Evolutionary conservation across 179 eudicot genomes (phyloP).

Genomic region (Silene vulgaris): DNA sequence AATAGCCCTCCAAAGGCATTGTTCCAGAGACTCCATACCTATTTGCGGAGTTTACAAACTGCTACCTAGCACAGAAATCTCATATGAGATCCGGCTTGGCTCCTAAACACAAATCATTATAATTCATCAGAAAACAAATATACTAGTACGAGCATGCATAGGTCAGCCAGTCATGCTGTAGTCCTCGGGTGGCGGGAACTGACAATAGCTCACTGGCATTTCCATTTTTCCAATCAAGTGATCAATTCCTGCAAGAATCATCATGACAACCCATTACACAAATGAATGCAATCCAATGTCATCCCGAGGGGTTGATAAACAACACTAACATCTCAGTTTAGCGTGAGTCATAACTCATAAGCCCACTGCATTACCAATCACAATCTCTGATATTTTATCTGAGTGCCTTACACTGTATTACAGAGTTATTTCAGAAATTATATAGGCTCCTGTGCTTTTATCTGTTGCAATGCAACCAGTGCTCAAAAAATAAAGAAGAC

Average conservation of each 20-base stretch:
- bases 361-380: not conserved
- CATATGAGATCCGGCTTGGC: slow-evolving; percentile 46
- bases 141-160: not conserved
- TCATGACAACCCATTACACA: not conserved
- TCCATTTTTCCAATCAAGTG: slow-evolving; percentile 77
- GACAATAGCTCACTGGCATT: slow-evolving; percentile 52
- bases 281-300: not conserved
- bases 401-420: not conserved
- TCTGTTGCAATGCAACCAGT: not conserved
- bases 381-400: not conserved
- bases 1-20: slow-evolving; percentile 6
- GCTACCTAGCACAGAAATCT: slow-evolving; percentile 46
- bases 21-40: slow-evolving; percentile 15
- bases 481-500: too few species aligned
- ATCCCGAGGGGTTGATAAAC: not conserved
- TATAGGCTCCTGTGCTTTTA: not conserved
- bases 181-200: slow-evolving; percentile 56
- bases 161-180: slow-evolving; percentile 45
- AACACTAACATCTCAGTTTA: not conserved
- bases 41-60: not conserved
- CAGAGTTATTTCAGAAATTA: not conserved
- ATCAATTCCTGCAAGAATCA: slow-evolving; percentile 60
- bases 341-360: not conserved
- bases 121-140: not conserved
- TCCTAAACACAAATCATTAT: slow-evolving; percentile 20